A percentile compares a stretch with the other conserved stretches of the same genome.
phyloP scores from a whole-genome alignment of 192 early-diverging fungal species.

The Mortierella hygrophila region DNA sequence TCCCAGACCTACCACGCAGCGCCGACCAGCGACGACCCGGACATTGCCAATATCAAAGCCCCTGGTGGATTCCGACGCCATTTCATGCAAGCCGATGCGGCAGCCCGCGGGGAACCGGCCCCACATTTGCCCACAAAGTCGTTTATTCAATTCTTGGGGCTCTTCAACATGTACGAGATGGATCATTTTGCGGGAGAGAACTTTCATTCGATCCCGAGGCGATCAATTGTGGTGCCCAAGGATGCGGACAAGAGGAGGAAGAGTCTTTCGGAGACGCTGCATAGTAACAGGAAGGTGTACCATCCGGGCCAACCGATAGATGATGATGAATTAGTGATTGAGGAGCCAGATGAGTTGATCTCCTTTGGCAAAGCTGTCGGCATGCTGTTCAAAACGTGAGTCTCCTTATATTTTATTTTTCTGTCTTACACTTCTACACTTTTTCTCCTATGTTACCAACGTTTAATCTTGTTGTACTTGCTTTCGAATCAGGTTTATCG shows the following conservation, averaged over 20 bases:
- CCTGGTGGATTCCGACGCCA: slow-evolving; percentile 89
- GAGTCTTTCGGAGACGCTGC: background rate
- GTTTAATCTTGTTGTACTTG: background rate
- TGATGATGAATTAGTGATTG: slow-evolving; percentile 42
- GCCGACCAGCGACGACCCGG: slow-evolving; percentile 20
- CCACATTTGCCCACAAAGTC: slow-evolving; percentile 58
- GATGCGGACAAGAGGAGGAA: slow-evolving; percentile 37
- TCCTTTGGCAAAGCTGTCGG: slow-evolving; percentile 57
- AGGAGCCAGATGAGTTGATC: slow-evolving; percentile 43
- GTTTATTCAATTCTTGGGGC: slow-evolving; percentile 41
- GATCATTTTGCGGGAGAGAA: slow-evolving; percentile 66
- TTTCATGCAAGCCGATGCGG: slow-evolving; percentile 77
- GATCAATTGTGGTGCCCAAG: slow-evolving; percentile 33
- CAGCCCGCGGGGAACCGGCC: slow-evolving; percentile 63
- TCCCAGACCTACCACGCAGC: slow-evolving; percentile 40
- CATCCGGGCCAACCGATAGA: slow-evolving; percentile 15
- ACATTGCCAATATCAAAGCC: slow-evolving; percentile 67
- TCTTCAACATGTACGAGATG: slow-evolving; percentile 54
- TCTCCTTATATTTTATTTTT: background rate
- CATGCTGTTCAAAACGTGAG: slow-evolving; percentile 69
- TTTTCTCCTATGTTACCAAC: background rate
- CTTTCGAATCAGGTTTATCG: slow-evolving; percentile 66
- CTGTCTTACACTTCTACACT: no score
- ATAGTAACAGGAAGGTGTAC: slow-evolving; percentile 14
- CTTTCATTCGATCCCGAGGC: slow-evolving; percentile 30